Evolutionary conservation across 176 grass and related monocot genomes (phyloP).

Genomic region (Oryza brachyantha): DNA sequence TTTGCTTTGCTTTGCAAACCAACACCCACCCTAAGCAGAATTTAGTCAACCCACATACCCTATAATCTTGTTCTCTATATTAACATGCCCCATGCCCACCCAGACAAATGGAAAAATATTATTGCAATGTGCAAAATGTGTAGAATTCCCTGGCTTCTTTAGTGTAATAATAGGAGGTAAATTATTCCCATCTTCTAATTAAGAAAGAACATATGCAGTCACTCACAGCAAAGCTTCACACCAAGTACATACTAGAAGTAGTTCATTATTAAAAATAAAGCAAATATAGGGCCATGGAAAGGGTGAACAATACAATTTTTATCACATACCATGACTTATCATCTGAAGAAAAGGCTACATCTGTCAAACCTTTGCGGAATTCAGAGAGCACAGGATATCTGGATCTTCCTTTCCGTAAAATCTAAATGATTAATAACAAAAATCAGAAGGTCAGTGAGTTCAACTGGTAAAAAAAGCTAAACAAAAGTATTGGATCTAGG

Average conservation of each 20-base stretch:
- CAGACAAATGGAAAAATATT: neutral
- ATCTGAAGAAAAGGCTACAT: constrained; percentile 71
- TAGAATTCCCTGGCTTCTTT: constrained; percentile 3
- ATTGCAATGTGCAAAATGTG: neutral
- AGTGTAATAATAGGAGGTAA: neutral
- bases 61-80: neutral
- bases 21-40: constrained; percentile 14
- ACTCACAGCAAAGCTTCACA: neutral
- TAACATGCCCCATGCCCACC: neutral
- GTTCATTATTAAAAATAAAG: neutral
- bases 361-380: constrained; percentile 55
- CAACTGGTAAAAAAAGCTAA: neutral
- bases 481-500: neutral
- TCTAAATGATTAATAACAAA: constrained; percentile 35
- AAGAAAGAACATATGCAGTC: neutral
- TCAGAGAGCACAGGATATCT: constrained; percentile 50
- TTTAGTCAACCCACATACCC: neutral
- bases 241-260: constrained; percentile 12
- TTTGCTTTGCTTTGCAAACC: neutral
- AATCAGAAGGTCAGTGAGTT: neutral
- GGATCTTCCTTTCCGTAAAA: constrained; percentile 69
- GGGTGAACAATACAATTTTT: constrained; percentile 22
- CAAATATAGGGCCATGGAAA: neutral
- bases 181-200: neutral
- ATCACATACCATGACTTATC: constrained; percentile 66